These are phyloP conservation scores for Castanea sativa DNA, from an alignment of 306 rosid genomes.

Conservation along the genomic window DNA sequence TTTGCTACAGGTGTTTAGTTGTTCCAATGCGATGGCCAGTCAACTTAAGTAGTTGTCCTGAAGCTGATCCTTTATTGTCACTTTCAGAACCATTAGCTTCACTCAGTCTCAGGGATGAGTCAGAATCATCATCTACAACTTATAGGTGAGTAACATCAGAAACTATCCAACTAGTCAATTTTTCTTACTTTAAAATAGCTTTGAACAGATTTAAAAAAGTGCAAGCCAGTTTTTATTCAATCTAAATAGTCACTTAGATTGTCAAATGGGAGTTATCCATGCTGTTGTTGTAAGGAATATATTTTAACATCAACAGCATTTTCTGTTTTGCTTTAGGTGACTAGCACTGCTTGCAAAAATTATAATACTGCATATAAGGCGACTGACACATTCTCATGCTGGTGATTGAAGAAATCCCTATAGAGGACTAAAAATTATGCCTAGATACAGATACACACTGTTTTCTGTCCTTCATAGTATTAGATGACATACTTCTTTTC, in stretches of 20 bases:
- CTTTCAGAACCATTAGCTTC: conserved; percentile 20
- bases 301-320: not conserved
- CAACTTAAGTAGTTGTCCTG: not conserved
- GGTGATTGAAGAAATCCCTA: too few relatives aligned
- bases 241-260: not conserved
- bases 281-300: not conserved
- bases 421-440: not conserved
- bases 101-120: conserved; percentile 6
- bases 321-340: too few relatives aligned
- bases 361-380: too few relatives aligned
- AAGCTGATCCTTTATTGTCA: not conserved
- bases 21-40: conserved; percentile 43
- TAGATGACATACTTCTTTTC: not conserved
- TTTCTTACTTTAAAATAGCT: not conserved
- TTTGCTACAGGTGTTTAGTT: conserved; percentile 15
- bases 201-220: not conserved
- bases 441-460: too few relatives aligned
- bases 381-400: too few relatives aligned
- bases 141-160: conserved; percentile 15
- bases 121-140: conserved; percentile 5
- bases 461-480: not conserved
- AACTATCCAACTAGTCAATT: not conserved
- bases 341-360: too few relatives aligned
- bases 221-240: not conserved
- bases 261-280: not conserved